These are phyloP conservation scores for Penicillium sp. DNA, from an alignment of 2,329 filamentous ascomycete genomes.

Conservation along the genomic window DNA sequence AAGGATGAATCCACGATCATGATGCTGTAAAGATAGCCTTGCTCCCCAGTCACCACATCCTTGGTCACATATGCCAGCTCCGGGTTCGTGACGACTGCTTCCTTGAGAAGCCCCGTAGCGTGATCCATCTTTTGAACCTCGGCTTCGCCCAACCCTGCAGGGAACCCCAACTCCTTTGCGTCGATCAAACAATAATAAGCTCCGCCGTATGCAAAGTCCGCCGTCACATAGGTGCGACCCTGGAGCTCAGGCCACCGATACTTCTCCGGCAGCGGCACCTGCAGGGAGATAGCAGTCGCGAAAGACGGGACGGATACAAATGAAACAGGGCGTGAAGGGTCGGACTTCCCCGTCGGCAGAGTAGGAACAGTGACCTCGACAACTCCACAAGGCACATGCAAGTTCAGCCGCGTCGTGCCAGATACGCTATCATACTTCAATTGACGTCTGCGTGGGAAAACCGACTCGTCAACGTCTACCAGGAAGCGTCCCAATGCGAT, in stretches of 20 bases:
- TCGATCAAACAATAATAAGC: constrained; percentile 45
- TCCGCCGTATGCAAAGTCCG: constrained; percentile 45
- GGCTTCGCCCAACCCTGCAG: constrained; percentile 24
- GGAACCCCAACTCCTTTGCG: constrained; percentile 41
- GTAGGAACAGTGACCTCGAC: constrained; percentile 43
- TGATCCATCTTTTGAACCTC: constrained; percentile 32
- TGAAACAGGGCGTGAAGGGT: constrained; percentile 38
- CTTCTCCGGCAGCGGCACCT: constrained; percentile 28
- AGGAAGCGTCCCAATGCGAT: constrained; percentile 50
- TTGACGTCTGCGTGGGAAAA: constrained; percentile 40
- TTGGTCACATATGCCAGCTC: constrained; percentile 2
- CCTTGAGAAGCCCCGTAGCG: constrained; percentile 36
- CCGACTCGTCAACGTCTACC: constrained; percentile 37
- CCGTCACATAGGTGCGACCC: constrained; percentile 22
- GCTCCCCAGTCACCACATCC: constrained; percentile 5
- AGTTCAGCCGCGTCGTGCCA: constrained; percentile 30
- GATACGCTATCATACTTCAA: constrained; percentile 28
- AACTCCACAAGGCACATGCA: constrained; percentile 49
- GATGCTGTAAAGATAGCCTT: constrained; percentile 18
- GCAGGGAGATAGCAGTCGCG: constrained; percentile 33
- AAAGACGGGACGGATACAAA: constrained; percentile 47
- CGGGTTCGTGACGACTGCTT: constrained; percentile 19
- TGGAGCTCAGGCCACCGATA: constrained; percentile 42
- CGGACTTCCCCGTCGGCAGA: constrained; percentile 31
- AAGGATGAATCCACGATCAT: constrained; percentile 15